Base-by-base conservation (phyloP, 306 rosid species). In the Rosa chinensis region DNA sequence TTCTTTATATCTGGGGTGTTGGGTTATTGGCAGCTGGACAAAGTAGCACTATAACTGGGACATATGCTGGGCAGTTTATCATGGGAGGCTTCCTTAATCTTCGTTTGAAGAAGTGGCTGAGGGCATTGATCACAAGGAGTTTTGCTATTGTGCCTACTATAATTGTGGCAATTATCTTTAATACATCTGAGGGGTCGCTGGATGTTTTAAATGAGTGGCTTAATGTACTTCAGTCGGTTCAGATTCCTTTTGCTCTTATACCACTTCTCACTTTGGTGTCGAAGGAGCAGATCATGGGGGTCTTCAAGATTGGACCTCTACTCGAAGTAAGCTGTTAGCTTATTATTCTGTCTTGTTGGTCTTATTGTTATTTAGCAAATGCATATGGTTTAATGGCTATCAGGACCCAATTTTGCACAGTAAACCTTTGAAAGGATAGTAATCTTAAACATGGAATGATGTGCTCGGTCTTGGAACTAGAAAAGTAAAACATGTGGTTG, bases 71-170 rank as follows among this genome's bases (percentile, higher is more conserved):
- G 67, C 97, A 92, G 82, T 92, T 92, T 85, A 92, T 92, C 77
- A 92, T 92, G 97, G 97, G 96, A n/a, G 97, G 97, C 48, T 92
- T 92, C 86, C 97, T 92, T 69, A 84, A 92, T 87, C 97, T 92
- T 58, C 89, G 91, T n/a, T 76, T 92, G 75, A 90, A 90, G 90
- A 92, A 92, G 83, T 92, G 97, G 97, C 79, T 88, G 86, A 90
- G 97, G 84, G 93, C 97, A 18, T 83, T 92, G 87, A 92, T 92
- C 78, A 92, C 96, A 2, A 83, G 97, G 76, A 90, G 97, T 85
- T 92, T 86, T 74, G 97, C 97, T 66, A 92, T 92, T 80, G 86
- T 92, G 79, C 97, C 97, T 68, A 92, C 97, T 35, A 89, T 92
- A 73, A 44, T 84, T 70, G 97, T 92, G 72, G 97, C 96, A 80